Evolutionary conservation across 2,329 filamentous ascomycete genomes (phyloP).

Genomic region (Fusarium protoensiforme): DNA sequence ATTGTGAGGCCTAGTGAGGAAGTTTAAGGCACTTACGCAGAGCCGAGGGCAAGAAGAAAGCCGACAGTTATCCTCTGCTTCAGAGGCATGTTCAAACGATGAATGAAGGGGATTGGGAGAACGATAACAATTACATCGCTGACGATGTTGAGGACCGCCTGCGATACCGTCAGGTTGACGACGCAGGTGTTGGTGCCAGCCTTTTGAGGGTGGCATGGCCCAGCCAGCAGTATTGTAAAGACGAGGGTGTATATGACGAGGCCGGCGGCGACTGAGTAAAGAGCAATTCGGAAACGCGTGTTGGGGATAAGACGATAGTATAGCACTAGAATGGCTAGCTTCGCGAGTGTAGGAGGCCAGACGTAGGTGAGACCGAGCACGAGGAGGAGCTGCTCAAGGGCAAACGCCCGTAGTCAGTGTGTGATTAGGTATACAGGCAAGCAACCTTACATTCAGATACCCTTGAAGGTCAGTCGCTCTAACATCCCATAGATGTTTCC

Average conservation of each 20-base stretch:
- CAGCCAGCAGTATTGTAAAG: neutral
- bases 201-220: conserved; percentile 10
- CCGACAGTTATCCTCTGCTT: conserved; percentile 1
- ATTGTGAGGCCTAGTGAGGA: neutral
- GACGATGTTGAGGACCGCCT: conserved; percentile 9
- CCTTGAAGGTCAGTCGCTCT: neutral
- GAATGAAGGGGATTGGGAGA: neutral
- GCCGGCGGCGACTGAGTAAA: neutral
- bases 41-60: neutral
- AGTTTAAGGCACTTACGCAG: neutral
- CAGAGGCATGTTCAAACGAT: conserved; percentile 3
- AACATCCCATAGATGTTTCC: conserved; percentile 10
- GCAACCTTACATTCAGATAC: neutral
- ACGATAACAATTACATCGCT: neutral
- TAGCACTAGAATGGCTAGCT: conserved; percentile 4
- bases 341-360: conserved; percentile 8
- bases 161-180: conserved; percentile 1
- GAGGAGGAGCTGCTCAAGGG: neutral
- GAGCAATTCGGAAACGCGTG: neutral
- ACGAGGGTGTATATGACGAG: conserved; percentile 2
- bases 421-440: neutral
- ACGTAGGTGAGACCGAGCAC: conserved; percentile 2
- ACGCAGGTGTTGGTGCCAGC: neutral
- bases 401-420: neutral
- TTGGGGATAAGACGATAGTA: conserved; percentile 4